Evolutionary conservation across 139 green algal species (phyloP).

Genomic region (Chlorella sp.): DNA sequence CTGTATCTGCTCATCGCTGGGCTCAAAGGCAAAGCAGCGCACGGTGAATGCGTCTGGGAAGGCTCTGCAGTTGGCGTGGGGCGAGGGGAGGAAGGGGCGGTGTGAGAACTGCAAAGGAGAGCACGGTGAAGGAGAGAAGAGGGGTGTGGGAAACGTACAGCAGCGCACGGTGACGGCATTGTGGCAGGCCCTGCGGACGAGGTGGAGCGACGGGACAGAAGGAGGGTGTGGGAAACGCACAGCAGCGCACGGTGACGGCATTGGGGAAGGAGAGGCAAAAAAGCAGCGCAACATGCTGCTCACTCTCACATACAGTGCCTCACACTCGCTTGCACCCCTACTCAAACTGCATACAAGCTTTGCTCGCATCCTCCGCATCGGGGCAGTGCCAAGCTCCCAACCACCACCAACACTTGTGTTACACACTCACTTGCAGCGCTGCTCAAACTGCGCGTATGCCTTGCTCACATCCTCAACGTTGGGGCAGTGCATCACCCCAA

Average conservation of each 20-base stretch:
- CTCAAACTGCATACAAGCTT: conserved; percentile 61
- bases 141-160: not conserved
- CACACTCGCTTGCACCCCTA: not conserved
- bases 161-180: not conserved
- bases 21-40: conserved; percentile 87
- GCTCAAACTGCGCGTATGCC: conserved; percentile 66
- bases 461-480: conserved; percentile 48
- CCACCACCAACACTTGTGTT: conserved; percentile 37
- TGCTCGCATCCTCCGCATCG: conserved; percentile 43
- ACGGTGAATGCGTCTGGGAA: conserved; percentile 76
- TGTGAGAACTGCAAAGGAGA: too few species aligned
- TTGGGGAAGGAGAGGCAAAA: too few species aligned
- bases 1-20: conserved; percentile 65
- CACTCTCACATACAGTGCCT: not conserved
- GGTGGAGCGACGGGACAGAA: not conserved
- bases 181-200: too few species aligned
- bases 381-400: conserved; percentile 84
- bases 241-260: not conserved
- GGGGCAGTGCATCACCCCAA: conserved; percentile 84
- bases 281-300: too few species aligned
- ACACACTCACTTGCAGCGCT: conserved; percentile 40
- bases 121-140: not conserved
- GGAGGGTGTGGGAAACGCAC: not conserved
- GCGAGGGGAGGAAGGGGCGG: not conserved
- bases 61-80: too few species aligned